Conservation (phyloP, 2,329 filamentous ascomycete species). For the Claviceps cyperi region DNA sequence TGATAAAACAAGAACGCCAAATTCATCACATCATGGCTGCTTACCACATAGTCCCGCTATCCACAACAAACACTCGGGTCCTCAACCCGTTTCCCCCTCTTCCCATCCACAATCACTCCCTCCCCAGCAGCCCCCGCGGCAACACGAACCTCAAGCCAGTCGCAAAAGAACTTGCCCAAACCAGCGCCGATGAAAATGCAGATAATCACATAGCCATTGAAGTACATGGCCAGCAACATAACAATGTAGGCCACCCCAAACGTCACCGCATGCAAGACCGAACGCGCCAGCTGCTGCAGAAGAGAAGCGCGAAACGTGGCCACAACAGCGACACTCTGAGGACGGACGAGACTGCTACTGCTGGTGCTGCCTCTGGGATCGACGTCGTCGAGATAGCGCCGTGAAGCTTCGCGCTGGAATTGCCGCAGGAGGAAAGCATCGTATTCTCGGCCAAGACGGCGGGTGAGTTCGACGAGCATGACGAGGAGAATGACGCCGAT, state of each 20-base stretch:
- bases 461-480: conserved; percentile 55
- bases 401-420: conserved; percentile 20
- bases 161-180: conserved; percentile 38
- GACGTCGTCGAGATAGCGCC: conserved; percentile 8
- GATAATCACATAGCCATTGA: conserved; percentile 61
- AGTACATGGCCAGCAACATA: conserved; percentile 54
- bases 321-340: conserved; percentile 6
- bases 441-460: conserved; percentile 57
- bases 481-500: conserved; percentile 62
- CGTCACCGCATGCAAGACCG: conserved; percentile 52
- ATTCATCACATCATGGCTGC: too few relatives aligned
- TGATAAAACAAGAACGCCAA: too few relatives aligned
- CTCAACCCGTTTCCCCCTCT: conserved; percentile 21
- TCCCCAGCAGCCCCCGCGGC: conserved; percentile 19
- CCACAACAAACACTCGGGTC: conserved; percentile 35
- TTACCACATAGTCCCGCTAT: conserved; percentile 1
- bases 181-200: conserved; percentile 50
- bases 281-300: conserved; percentile 49
- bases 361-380: conserved; percentile 8
- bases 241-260: conserved; percentile 65
- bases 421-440: conserved; percentile 49
- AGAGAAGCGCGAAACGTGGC: conserved; percentile 38
- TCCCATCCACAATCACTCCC: conserved; percentile 10
- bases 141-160: conserved; percentile 29
- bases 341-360: neutral